Base-by-base conservation (phyloP, 2,329 filamentous ascomycete genomes). In the Colletotrichum cordylinicola region DNA sequence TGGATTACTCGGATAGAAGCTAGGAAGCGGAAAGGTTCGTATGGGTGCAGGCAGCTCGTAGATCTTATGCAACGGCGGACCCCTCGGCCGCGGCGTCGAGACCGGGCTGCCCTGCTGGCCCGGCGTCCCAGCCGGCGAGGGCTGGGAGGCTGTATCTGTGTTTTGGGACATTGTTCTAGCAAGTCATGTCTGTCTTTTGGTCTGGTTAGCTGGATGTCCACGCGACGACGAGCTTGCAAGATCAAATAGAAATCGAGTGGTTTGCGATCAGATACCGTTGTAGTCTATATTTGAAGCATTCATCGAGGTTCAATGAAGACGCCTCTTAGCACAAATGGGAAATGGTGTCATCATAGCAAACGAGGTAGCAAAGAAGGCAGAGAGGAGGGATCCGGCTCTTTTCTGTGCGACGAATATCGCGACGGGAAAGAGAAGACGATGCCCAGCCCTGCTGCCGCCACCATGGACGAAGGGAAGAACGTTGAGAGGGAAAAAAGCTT, bases 1-100 rank as follows among this genome's bases (percentile, higher is more conserved):
- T 58, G 97, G 97, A 83, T 98, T 98, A 85, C 94, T 95, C 69
- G 96, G 96, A 80, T 98, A 95, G 83, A 99, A 94, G 64, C 91
- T 91, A 48, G 97, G 97, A 12, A 98, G 89, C 29, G 96, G 96
- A 82, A 96, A 94, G 8, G 94, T 93, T 78, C 93, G 91, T 77
- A 98, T 86, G 31, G 97, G 97, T 8, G 94, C 91, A 70, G 96
- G 95, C 73, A 95, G 92, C 66, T 92, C 90, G 85, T 99, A 97
- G 70, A 98, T 93, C 83, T 96, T 89, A 83, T 93, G 92, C 68
- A 93, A 87, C 74, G 88, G 86, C 43, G 86, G 85, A 8, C 84
- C 84, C 78, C 79, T 81, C 7, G 81, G 80, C n/a, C 78, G 72
- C 48, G 67, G 77, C 68, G 78, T 29, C 77, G 77, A 72, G 71